Evolutionary conservation across 208 protist genomes (phyloP).

Genomic region (Leishmania gerbilli): DNA sequence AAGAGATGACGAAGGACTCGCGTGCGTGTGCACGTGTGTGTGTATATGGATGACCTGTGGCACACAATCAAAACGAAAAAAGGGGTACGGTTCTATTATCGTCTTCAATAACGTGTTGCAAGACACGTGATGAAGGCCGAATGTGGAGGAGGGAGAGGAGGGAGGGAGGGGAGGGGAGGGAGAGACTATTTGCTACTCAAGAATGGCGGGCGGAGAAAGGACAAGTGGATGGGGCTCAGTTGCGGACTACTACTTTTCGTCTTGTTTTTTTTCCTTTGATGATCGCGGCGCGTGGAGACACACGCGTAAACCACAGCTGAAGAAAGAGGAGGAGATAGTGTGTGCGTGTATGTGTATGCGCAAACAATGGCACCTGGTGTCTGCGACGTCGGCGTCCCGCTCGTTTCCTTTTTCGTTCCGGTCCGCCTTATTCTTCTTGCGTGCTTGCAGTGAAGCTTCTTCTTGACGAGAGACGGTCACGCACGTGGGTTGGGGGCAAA

Average conservation of each 20-base stretch:
- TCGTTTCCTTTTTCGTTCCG: neutral
- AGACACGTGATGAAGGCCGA: neutral
- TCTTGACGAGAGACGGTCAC: neutral
- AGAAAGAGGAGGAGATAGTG: neutral
- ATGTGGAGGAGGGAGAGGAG: too few species aligned
- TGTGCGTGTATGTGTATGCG: neutral
- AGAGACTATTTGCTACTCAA: neutral
- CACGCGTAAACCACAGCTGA: neutral
- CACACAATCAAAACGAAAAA: neutral
- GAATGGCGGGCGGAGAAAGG: neutral
- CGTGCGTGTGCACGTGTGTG: neutral
- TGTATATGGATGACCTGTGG: neutral
- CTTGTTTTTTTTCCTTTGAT: neutral
- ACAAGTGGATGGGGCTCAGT: neutral
- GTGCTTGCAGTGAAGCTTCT: neutral
- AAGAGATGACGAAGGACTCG: neutral
- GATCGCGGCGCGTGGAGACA: slow-evolving; percentile 9
- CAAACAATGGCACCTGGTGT: neutral
- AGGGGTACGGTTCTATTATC: neutral
- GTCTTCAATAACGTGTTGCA: neutral
- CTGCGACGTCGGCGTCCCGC: neutral
- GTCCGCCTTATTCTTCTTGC: neutral
- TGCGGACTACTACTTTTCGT: neutral
- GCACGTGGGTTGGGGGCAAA: neutral
- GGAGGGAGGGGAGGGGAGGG: neutral